phyloP scores from a whole-genome alignment of 352 stramenopile species.

The Pythium sukuiense region DNA sequence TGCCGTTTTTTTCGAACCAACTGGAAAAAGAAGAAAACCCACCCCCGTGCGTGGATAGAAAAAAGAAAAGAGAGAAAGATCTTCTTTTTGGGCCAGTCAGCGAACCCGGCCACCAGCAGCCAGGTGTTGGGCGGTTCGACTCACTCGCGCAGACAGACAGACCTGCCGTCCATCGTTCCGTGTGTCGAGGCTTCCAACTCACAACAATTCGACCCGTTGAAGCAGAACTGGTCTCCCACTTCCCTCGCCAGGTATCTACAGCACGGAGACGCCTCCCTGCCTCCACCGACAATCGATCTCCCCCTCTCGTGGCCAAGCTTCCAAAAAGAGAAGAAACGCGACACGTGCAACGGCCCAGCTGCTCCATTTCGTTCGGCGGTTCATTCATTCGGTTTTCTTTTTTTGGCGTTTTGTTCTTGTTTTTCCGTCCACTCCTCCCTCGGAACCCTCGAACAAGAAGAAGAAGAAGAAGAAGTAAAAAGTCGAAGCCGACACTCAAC shows the following conservation, averaged over 20 bases:
- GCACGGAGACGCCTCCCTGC: background rate
- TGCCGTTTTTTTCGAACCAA: constrained; percentile 21
- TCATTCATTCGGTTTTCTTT: constrained; percentile 20
- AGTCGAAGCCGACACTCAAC: constrained; percentile 1
- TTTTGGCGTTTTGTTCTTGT: constrained; percentile 17
- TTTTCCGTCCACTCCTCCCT: background rate
- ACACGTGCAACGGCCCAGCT: constrained; percentile 10
- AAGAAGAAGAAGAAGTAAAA: too few species aligned
- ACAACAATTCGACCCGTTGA: background rate
- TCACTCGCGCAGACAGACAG: constrained; percentile 10
- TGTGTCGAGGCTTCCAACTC: background rate
- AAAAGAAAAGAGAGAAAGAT: constrained; percentile 25
- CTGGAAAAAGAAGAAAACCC: constrained; percentile 19
- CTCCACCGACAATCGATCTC: background rate
- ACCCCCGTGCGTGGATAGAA: constrained; percentile 9
- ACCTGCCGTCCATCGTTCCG: background rate
- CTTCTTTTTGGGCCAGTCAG: constrained; percentile 24
- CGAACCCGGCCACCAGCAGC: background rate
- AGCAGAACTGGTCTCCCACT: constrained; percentile 1
- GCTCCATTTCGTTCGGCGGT: background rate
- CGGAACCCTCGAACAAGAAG: constrained; percentile 2
- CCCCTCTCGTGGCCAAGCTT: constrained; percentile 1
- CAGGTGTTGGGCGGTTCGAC: constrained; percentile 11
- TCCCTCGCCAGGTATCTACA: background rate
- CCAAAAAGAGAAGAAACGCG: constrained; percentile 18